Evolutionary conservation across 2,329 filamentous ascomycete species (phyloP).

Genomic region (Fusarium tjaetaba): DNA sequence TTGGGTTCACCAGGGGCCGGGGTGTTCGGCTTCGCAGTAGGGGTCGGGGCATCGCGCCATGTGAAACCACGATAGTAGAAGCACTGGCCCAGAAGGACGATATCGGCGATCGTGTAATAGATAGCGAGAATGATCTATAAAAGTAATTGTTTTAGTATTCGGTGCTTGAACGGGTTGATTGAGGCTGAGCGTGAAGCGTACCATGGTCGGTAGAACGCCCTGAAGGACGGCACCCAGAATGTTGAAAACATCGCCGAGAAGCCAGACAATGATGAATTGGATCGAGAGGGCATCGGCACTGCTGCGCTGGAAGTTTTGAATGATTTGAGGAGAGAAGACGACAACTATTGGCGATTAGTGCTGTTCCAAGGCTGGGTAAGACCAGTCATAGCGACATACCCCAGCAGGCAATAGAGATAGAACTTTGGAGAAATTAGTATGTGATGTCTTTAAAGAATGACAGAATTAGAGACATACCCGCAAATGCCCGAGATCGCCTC

Average conservation of each 20-base stretch:
- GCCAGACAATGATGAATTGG: constrained; percentile 92
- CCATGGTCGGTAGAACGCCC: constrained; percentile 92
- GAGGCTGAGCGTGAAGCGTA: constrained; percentile 45
- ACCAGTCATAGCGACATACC: constrained; percentile 43
- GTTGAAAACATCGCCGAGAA: constrained; percentile 95
- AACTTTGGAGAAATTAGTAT: constrained; percentile 60
- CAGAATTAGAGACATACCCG: constrained; percentile 66
- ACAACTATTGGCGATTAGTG: constrained; percentile 66
- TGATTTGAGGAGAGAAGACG: constrained; percentile 96
- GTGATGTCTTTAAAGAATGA: neutral
- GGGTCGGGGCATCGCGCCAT: constrained; percentile 63
- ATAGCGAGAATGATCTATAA: constrained; percentile 83
- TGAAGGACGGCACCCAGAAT: constrained; percentile 92
- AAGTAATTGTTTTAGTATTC: constrained; percentile 20
- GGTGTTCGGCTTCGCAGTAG: constrained; percentile 53
- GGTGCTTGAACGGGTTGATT: neutral
- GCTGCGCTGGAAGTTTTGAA: constrained; percentile 88
- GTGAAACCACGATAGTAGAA: constrained; percentile 95
- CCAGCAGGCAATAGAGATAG: constrained; percentile 97
- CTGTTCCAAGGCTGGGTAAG: neutral
- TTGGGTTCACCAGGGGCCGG: constrained; percentile 51
- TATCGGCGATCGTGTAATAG: constrained; percentile 91
- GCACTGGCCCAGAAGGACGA: constrained; percentile 87
- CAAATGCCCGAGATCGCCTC: constrained; percentile 93
- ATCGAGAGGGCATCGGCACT: constrained; percentile 90